These are phyloP conservation scores for Candida michaelii DNA, from an alignment of 805 yeast species.

Conservation along the genomic window DNA sequence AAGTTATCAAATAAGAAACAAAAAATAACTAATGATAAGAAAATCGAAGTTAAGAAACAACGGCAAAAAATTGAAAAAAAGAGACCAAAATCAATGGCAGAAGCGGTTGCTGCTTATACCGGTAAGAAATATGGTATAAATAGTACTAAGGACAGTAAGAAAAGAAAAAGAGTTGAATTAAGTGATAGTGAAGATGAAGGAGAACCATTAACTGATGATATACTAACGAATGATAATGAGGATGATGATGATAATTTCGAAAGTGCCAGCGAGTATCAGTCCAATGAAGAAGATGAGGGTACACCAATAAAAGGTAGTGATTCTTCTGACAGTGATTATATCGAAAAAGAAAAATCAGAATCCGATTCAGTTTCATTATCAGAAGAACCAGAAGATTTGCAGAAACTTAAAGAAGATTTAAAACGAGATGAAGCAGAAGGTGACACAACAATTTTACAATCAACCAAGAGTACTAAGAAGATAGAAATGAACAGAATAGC, in stretches of 20 bases:
- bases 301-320: neutral
- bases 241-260: slow-evolving; percentile 5
- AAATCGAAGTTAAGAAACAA: slow-evolving; percentile 8
- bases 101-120: slow-evolving; percentile 58
- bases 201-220: slow-evolving; percentile 9
- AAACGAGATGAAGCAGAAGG: slow-evolving; percentile 19
- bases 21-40: slow-evolving; percentile 1
- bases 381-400: slow-evolving; percentile 19
- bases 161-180: slow-evolving; percentile 24
- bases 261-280: slow-evolving; percentile 17
- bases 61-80: slow-evolving; percentile 12
- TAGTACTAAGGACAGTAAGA: slow-evolving; percentile 36
- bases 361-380: slow-evolving; percentile 12
- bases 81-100: slow-evolving; percentile 53
- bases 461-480: neutral
- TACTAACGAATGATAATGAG: neutral
- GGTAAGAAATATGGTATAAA: slow-evolving; percentile 50
- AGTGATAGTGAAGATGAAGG: slow-evolving; percentile 23
- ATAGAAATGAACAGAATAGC: neutral
- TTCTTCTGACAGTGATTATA: slow-evolving; percentile 11
- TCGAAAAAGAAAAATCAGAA: slow-evolving; percentile 10
- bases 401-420: slow-evolving; percentile 19
- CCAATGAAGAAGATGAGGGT: slow-evolving; percentile 4
- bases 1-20: slow-evolving; percentile 14
- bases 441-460: slow-evolving; percentile 1